Percentiles rank a stretch among this genome's conserved stretches.
Conservation (phyloP, 345 rosid species). For the Passiflora organensis region DNA sequence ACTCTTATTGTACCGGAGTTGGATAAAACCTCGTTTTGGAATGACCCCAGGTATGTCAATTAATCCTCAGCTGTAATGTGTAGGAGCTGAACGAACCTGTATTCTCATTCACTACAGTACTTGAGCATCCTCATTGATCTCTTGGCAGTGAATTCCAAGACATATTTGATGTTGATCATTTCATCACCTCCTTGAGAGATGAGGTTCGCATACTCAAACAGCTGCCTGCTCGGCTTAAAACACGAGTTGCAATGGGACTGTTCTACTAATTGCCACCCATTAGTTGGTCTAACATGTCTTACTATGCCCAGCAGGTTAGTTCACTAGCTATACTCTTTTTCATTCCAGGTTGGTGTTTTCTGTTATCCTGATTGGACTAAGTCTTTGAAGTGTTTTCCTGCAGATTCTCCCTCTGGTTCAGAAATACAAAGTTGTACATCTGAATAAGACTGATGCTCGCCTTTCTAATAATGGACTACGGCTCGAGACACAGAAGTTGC, state of each 20-base stretch:
- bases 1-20: constrained; percentile 91
- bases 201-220: constrained; percentile 85
- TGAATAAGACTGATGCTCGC: constrained; percentile 87
- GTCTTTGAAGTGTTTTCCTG: constrained; percentile 12
- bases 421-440: constrained; percentile 77
- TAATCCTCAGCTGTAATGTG: not conserved
- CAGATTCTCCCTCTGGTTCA: constrained; percentile 90
- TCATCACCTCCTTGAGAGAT: constrained; percentile 80
- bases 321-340: not conserved
- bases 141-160: constrained; percentile 77
- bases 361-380: constrained; percentile 10
- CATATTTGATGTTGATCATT: constrained; percentile 87
- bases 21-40: constrained; percentile 95
- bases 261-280: constrained; percentile 67
- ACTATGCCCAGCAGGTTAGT: constrained; percentile 69
- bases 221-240: constrained; percentile 77
- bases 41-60: constrained; percentile 68
- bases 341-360: not conserved
- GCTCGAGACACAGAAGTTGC: constrained; percentile 73
- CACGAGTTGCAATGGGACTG: constrained; percentile 62
- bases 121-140: constrained; percentile 8
- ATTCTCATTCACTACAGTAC: constrained; percentile 4
- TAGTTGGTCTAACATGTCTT: constrained; percentile 91
- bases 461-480: constrained; percentile 85
- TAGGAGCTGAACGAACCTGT: not conserved